Evolutionary conservation across 768 basidiomycete genomes (phyloP).

Genomic region (Suillus subluteus): DNA sequence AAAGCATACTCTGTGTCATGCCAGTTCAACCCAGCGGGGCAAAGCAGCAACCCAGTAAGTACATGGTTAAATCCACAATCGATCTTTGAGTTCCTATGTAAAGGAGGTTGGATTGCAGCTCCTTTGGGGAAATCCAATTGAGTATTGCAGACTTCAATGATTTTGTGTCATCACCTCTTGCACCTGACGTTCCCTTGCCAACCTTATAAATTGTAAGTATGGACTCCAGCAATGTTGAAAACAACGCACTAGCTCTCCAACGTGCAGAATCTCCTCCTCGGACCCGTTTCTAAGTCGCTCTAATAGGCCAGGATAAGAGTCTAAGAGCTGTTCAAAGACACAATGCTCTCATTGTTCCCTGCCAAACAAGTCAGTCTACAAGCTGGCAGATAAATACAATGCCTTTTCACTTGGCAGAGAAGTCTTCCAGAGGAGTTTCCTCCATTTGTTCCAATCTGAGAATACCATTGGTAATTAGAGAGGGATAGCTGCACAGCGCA

Average conservation of each 20-base stretch:
- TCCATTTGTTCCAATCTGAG: neutral
- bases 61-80: conserved; percentile 22
- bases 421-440: neutral
- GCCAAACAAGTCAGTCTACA: neutral
- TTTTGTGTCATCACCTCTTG: conserved; percentile 11
- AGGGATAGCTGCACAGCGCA: neutral
- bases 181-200: conserved; percentile 7
- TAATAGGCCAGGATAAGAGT: conserved; percentile 7
- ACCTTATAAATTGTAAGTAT: neutral
- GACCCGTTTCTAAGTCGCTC: neutral
- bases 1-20: conserved; percentile 18
- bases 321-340: conserved; percentile 8
- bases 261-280: conserved; percentile 6
- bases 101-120: conserved; percentile 17
- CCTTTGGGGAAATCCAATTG: conserved; percentile 24
- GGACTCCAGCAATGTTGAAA: neutral
- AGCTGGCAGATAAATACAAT: neutral
- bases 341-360: conserved; percentile 9
- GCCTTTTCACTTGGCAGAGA: neutral
- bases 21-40: conserved; percentile 25
- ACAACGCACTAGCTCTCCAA: conserved; percentile 2
- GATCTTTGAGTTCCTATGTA: conserved; percentile 18
- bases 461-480: neutral
- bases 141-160: conserved; percentile 18
- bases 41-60: conserved; percentile 22